A percentile compares a stretch with the other conserved stretches of the same genome.
phyloP scores from a whole-genome alignment of 805 yeast genomes.

The Cyberlindnera japonica region DNA sequence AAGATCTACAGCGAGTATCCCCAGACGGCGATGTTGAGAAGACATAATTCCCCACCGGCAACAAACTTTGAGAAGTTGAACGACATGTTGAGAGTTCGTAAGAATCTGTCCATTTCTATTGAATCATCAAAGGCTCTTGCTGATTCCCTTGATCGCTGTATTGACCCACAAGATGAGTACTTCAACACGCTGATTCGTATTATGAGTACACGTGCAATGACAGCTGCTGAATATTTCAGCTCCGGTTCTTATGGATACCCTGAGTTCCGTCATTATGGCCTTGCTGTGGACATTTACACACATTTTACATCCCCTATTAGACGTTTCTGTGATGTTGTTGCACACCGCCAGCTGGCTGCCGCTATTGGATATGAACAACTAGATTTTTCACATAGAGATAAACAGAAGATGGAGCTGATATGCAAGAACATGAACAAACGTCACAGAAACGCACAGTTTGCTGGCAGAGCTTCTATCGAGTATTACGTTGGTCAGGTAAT shows the following conservation, averaged over 20 bases:
- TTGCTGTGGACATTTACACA: slow-evolving; percentile 95
- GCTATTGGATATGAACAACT: slow-evolving; percentile 91
- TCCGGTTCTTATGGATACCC: slow-evolving; percentile 86
- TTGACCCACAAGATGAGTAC: slow-evolving; percentile 78
- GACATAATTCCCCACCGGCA: slow-evolving; percentile 97
- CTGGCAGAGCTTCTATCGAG: slow-evolving; percentile 97
- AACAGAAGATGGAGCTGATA: slow-evolving; percentile 81
- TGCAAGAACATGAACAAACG: slow-evolving; percentile 87
- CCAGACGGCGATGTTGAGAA: slow-evolving; percentile 96
- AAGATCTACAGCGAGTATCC: slow-evolving; percentile 92
- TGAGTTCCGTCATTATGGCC: slow-evolving; percentile 94
- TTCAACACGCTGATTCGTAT: slow-evolving; percentile 92
- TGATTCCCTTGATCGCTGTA: slow-evolving; percentile 86
- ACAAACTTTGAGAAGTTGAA: slow-evolving; percentile 86
- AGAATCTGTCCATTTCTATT: slow-evolving; percentile 68
- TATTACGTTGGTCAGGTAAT: slow-evolving; percentile 98
- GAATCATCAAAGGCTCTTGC: slow-evolving; percentile 91
- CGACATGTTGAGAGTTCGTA: slow-evolving; percentile 81
- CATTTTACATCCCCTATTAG: slow-evolving; percentile 98
- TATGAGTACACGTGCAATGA: slow-evolving; percentile 98
- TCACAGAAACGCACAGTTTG: slow-evolving; percentile 97
- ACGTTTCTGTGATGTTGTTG: slow-evolving; percentile 96
- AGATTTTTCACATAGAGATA: slow-evolving; percentile 80
- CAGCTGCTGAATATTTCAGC: slow-evolving; percentile 97
- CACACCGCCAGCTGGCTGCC: slow-evolving; percentile 97